phyloP scores from a whole-genome alignment of 1,284 basidiomycete species.

The Xerocomus nothofagi region DNA sequence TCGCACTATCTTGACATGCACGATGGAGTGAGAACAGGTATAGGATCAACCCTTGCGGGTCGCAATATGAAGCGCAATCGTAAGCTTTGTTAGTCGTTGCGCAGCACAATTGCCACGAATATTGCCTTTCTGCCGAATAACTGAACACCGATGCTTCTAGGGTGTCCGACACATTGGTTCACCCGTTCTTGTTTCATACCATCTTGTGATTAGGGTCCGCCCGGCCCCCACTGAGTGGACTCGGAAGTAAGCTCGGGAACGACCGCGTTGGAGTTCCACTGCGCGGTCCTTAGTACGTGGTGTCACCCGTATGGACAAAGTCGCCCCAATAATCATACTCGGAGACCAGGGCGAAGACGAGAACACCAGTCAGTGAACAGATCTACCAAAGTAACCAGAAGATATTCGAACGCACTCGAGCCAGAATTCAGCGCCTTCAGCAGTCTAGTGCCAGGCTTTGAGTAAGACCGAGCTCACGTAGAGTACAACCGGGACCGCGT shows the following conservation, averaged over 20 bases:
- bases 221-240: too few species aligned
- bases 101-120: background rate
- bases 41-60: background rate
- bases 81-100: background rate
- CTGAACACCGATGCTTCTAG: conserved; percentile 1
- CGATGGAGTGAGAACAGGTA: background rate
- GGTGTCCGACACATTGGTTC: background rate
- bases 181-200: background rate
- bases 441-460: background rate
- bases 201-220: background rate
- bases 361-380: background rate
- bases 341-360: background rate
- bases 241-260: background rate
- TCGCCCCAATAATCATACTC: background rate
- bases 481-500: background rate
- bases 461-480: background rate
- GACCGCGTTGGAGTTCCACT: background rate
- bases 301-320: background rate
- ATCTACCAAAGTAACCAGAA: too few species aligned
- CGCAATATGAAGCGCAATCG: background rate
- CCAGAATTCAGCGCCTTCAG: too few species aligned
- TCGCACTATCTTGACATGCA: background rate
- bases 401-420: too few species aligned
- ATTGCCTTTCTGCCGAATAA: background rate
- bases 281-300: background rate